Evolutionary conservation across 2,329 filamentous ascomycete genomes (phyloP).

Genomic region (Sarocladiaceae sp.): DNA sequence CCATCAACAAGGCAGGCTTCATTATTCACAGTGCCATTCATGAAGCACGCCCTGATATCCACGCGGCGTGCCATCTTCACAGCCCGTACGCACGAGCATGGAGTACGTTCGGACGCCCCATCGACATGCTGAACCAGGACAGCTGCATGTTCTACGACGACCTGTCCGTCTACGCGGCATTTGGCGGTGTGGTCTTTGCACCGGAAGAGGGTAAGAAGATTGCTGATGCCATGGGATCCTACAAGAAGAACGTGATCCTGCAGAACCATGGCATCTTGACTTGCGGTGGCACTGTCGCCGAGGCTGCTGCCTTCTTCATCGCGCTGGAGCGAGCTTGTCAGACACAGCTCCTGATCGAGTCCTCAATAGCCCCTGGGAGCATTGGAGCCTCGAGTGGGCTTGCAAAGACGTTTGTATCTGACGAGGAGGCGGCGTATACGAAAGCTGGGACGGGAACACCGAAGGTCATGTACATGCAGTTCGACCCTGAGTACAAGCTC

Average conservation of each 20-base stretch:
- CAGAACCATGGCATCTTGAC: slow-evolving; percentile 67
- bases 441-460: slow-evolving; percentile 19
- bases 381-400: neutral
- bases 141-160: slow-evolving; percentile 57
- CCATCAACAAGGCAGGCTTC: slow-evolving; percentile 58
- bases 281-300: slow-evolving; percentile 63
- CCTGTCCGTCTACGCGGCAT: slow-evolving; percentile 57
- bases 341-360: slow-evolving; percentile 21
- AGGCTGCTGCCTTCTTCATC: slow-evolving; percentile 64
- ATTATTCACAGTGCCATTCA: slow-evolving; percentile 61
- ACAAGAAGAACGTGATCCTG: slow-evolving; percentile 56
- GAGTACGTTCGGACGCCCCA: slow-evolving; percentile 52
- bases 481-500: slow-evolving; percentile 24
- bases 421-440: slow-evolving; percentile 11
- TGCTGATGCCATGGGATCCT: slow-evolving; percentile 51
- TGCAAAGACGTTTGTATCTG: slow-evolving; percentile 4
- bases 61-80: slow-evolving; percentile 64
- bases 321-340: slow-evolving; percentile 61
- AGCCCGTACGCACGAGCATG: slow-evolving; percentile 60
- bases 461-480: slow-evolving; percentile 29
- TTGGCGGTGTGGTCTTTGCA: slow-evolving; percentile 46
- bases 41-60: slow-evolving; percentile 56
- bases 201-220: slow-evolving; percentile 58
- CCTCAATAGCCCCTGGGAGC: slow-evolving; percentile 25
- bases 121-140: slow-evolving; percentile 66